Evolutionary conservation across 371 early-diverging fungal species (phyloP), one percentile per base, ranked within the genome.

Genomic region (Mucor sp.): DNA sequence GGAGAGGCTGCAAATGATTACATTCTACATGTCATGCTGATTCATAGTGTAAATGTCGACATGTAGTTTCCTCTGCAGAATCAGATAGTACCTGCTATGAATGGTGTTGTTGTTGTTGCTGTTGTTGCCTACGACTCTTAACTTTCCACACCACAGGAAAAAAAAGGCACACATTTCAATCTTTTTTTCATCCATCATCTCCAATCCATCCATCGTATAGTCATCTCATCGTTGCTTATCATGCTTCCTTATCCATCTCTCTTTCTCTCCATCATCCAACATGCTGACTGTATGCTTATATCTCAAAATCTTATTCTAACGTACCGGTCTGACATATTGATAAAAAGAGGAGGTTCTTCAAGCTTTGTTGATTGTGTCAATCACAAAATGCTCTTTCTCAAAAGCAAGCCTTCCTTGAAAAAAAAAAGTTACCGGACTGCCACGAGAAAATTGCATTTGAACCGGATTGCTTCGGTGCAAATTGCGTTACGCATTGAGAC

Each of bases 251-350:
- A 21, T n/a, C 19, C 44, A 28, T 57, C 39, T 57, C 21, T 25
- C 44, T n/a, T 43, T 59, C 17, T 44, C 7, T 58, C 30, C 23
- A 0, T 47, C 17, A 44, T n/a, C 50, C 37, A 41, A 17, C 41
- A 41, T 14, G 41, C 41, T 41, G 41, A 41, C 17, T 41, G 41
- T 41, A 41, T 15, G 41, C 41, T 17, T 41, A 15, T 17, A 41
- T 41, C 41, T 60, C 6, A 12, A 37, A 47, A 58, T 32, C n/a
- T 41, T 32, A 58, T 23, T 44, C 21, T 58, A 48, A 65, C 65
- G 39, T 66, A 66, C 66, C 66, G 66, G 66, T 66, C 66, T 41
- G 66, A 66, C 66, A 66, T 66, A 66, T 60, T 66, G 66, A 55
- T 60, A 47, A 65, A 66, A 66, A 66, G 66, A 66, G 66, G 60